A percentile compares a stretch with the other conserved stretches of the same genome.
Evolutionary conservation across 441 rosid genomes (phyloP).

Genomic region (Codiaeum variegatum): DNA sequence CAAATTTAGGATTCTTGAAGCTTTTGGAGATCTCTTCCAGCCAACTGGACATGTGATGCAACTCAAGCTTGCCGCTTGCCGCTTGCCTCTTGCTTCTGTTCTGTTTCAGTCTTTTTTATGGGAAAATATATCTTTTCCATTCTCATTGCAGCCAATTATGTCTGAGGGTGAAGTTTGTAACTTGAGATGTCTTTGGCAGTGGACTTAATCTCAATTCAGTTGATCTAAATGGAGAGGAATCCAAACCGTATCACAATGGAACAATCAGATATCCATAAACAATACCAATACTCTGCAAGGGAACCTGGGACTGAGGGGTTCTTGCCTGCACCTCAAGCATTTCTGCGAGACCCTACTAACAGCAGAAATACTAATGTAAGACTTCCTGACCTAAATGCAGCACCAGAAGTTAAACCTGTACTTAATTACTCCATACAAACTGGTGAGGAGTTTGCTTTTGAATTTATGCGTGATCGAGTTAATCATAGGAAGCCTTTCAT

Average conservation of each 20-base stretch:
- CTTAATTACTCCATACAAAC: conserved; percentile 84
- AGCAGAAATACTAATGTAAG: conserved; percentile 35
- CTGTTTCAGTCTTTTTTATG: neutral
- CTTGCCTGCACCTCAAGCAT: conserved; percentile 42
- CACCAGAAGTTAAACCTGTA: conserved; percentile 64
- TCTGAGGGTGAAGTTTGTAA: conserved; percentile 9
- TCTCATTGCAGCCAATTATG: conserved; percentile 4
- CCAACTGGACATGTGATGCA: conserved; percentile 1
- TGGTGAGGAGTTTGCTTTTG: conserved; percentile 94
- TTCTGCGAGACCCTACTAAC: conserved; percentile 38
- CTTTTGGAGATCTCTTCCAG: conserved; percentile 7
- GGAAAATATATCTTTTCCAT: conserved; percentile 8
- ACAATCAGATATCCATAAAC: conserved; percentile 36
- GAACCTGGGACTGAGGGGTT: conserved; percentile 47
- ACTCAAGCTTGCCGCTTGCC: neutral
- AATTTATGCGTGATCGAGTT: conserved; percentile 84
- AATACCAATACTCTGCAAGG: conserved; percentile 35
- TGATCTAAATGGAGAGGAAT: conserved; percentile 25
- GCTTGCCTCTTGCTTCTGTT: no score
- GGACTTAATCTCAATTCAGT: conserved; percentile 13
- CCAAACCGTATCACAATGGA: conserved; percentile 39
- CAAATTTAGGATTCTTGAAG: conserved; percentile 13
- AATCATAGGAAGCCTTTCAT: conserved; percentile 43
- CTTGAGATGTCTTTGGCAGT: conserved; percentile 1
- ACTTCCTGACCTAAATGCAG: conserved; percentile 35